Evolutionary conservation across 495 filamentous ascomycete species (phyloP).

Genomic region (Chlorociboria aeruginascens): DNA sequence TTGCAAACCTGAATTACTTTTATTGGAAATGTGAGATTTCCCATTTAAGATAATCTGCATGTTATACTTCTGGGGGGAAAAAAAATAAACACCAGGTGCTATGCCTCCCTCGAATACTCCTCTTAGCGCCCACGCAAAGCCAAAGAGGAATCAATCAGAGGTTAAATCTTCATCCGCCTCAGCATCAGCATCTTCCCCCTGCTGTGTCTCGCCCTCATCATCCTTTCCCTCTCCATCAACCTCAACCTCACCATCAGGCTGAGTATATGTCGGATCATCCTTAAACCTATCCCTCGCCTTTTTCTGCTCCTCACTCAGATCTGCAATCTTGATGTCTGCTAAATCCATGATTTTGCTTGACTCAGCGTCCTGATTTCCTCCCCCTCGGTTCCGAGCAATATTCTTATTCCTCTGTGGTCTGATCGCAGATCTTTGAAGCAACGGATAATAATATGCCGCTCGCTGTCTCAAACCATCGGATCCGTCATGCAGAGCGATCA

Average conservation of each 20-base stretch:
- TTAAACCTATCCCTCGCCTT: slow-evolving; percentile 10
- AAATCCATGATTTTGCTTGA: slow-evolving; percentile 11
- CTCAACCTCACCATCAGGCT: slow-evolving; percentile 7
- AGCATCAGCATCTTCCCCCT: too few species aligned
- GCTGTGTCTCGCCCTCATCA: not conserved
- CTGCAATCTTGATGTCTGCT: slow-evolving; percentile 14
- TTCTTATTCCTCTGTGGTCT: slow-evolving; percentile 43
- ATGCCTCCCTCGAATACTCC: too few species aligned
- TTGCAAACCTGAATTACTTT: too few species aligned
- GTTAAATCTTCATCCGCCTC: too few species aligned
- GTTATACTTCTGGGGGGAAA: too few species aligned
- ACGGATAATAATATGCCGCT: slow-evolving; percentile 84
- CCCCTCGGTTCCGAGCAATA: slow-evolving; percentile 24
- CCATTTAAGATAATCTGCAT: too few species aligned
- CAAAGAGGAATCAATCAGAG: too few species aligned
- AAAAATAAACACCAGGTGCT: too few species aligned
- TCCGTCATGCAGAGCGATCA: slow-evolving; percentile 36
- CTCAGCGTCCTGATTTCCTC: slow-evolving; percentile 2
- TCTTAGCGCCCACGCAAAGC: too few species aligned
- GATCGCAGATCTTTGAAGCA: slow-evolving; percentile 53
- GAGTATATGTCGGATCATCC: slow-evolving; percentile 1
- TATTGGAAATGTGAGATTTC: too few species aligned
- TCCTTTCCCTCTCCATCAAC: not conserved
- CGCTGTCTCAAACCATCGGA: slow-evolving; percentile 38
- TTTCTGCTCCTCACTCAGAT: slow-evolving; percentile 8